Percentiles rank a stretch among this genome's conserved stretches.
These are phyloP conservation scores for Xenoacremonium recifei DNA, from an alignment of 2,329 filamentous ascomycete species.

Conservation along the genomic window DNA sequence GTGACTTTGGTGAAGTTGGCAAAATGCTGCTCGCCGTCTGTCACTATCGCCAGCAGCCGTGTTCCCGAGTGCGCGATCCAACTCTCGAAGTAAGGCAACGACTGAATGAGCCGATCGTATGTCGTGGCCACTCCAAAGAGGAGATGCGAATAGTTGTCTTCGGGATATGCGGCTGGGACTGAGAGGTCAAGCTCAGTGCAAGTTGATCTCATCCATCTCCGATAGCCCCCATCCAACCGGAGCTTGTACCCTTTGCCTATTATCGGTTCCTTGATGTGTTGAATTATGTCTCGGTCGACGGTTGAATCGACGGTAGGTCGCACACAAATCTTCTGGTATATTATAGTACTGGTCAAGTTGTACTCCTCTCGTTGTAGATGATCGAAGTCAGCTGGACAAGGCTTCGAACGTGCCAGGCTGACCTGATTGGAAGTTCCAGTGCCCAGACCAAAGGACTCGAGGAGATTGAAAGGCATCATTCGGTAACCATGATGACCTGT, in stretches of 20 bases:
- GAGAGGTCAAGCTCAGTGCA: slow-evolving; percentile 45
- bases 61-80: slow-evolving; percentile 54
- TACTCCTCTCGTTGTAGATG: slow-evolving; percentile 29
- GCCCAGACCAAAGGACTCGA: too few species aligned
- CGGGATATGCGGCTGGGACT: slow-evolving; percentile 44
- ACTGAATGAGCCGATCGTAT: slow-evolving; percentile 47
- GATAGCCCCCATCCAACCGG: slow-evolving; percentile 26
- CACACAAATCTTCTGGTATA: slow-evolving; percentile 46
- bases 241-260: slow-evolving; percentile 32
- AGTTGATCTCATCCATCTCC: slow-evolving; percentile 18
- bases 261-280: slow-evolving; percentile 36
- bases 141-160: slow-evolving; percentile 46
- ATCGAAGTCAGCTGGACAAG: slow-evolving; percentile 27
- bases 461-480: too few species aligned
- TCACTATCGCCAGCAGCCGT: slow-evolving; percentile 50
- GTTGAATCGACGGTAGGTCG: slow-evolving; percentile 32
- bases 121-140: slow-evolving; percentile 58
- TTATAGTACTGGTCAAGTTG: slow-evolving; percentile 39
- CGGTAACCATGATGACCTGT: too few species aligned
- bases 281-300: slow-evolving; percentile 36
- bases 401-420: slow-evolving; percentile 21
- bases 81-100: slow-evolving; percentile 51
- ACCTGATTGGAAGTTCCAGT: too few species aligned
- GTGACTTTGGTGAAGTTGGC: slow-evolving; percentile 30
- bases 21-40: slow-evolving; percentile 37